A percentile compares a stretch with the other conserved stretches of the same genome.
phyloP scores from a whole-genome alignment of 306 rosid species.

The Prosopis cineraria region DNA sequence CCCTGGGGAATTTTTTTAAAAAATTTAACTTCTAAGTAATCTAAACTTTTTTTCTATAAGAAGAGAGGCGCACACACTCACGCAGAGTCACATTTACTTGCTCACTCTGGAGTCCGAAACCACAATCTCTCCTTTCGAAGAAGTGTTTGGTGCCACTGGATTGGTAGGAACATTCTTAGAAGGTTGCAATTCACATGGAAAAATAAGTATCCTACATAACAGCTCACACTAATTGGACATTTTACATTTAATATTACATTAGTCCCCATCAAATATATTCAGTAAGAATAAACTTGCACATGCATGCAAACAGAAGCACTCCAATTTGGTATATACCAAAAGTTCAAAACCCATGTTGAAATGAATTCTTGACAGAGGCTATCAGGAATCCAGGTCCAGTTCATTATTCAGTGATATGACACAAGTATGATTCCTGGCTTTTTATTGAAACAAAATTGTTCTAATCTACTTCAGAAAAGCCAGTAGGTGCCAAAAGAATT shows the following conservation, averaged over 20 bases:
- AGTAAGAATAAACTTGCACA: too few relatives aligned
- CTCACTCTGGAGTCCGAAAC: too few relatives aligned
- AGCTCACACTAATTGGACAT: neutral
- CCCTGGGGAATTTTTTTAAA: too few relatives aligned
- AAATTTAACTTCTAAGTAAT: too few relatives aligned
- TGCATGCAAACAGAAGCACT: neutral
- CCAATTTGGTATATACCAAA: neutral
- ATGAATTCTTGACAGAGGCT: neutral
- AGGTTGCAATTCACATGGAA: too few relatives aligned
- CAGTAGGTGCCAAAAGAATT: slow-evolving; percentile 28
- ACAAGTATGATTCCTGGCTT: slow-evolving; percentile 2
- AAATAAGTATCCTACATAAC: too few relatives aligned
- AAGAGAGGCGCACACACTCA: too few relatives aligned
- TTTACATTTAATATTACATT: neutral
- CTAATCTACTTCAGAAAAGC: slow-evolving; percentile 29
- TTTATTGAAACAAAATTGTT: slow-evolving; percentile 27
- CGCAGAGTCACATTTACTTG: too few relatives aligned
- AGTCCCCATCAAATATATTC: neutral
- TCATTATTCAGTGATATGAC: slow-evolving; percentile 23
- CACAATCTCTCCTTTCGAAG: too few relatives aligned
- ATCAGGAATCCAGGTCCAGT: neutral
- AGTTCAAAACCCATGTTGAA: neutral
- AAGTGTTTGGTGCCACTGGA: too few relatives aligned
- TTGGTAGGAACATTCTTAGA: too few relatives aligned
- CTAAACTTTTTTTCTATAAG: too few relatives aligned